Base-by-base conservation (phyloP, 768 basidiomycete species). In the Cantharellus anzutake region DNA sequence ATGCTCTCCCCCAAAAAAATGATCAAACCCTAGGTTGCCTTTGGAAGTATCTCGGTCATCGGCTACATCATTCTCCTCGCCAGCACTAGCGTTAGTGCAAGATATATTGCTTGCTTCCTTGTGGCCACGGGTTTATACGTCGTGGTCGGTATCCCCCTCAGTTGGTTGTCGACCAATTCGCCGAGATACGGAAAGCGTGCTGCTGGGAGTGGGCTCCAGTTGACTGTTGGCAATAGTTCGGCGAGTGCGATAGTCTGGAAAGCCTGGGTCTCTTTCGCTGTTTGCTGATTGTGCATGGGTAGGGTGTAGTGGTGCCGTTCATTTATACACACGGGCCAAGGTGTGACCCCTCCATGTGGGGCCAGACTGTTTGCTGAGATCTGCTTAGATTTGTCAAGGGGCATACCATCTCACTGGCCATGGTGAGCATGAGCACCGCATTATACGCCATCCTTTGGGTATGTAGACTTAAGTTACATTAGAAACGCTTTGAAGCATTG, bases 31-130 rank as follows among this genome's bases (percentile, higher is more conserved):
- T 37, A 55, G 52, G 35, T 55, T 11, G 52, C 38, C 38, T 55
- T 55, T 37, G 35, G 11, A 11, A 11, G 7, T 37, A 42, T 63
- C 41, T 41, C 55, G 35, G 42, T 60, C n/a, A 41, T 63, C 4
- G 63, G 63, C n/a, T 64, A 64, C 57, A 63, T 58, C 55, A 60
- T 64, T 44, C 51, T 61, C 11, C 51, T 61, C 5, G 51, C 48
- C 34, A 39, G 60, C 39, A 59, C 56, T 4, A 48, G 42, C 3
- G 39, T 51, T 41, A 55, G 41, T 35, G 65, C 37, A 39, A 57
- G 62, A 59, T 64, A 61, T 44, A 14, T 55, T 37, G 52, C 11
- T 7, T 55, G 52, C 52, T 60, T 60, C 59, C 35, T 60, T 2
- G 50, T 52, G 20, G 59, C 59, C 39, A 53, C 56, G 51, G 59